Evolutionary conservation across 2,329 filamentous ascomycete genomes (phyloP).

Genomic region (Scedosporium aurantiacum): DNA sequence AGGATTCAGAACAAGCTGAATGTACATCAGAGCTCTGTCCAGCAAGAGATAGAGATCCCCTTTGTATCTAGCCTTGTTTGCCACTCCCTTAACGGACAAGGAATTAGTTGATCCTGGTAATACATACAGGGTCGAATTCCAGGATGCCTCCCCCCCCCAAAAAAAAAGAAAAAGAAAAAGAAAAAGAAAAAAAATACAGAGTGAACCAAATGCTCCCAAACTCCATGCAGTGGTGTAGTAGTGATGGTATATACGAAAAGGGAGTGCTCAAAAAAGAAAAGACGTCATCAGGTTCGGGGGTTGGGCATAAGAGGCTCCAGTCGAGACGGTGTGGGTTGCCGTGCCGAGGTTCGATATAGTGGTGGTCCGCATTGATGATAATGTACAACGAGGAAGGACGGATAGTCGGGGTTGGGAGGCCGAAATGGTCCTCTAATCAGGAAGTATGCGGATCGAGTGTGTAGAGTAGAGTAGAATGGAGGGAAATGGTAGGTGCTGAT

Average conservation of each 20-base stretch:
- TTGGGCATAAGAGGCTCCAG: neutral
- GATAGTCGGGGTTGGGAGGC: too few species aligned
- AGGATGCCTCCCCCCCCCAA: neutral
- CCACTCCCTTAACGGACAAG: neutral
- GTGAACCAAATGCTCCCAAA: slow-evolving; percentile 15
- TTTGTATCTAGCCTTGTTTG: neutral
- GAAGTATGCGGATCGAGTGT: too few species aligned
- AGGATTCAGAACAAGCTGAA: neutral
- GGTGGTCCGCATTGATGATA: too few species aligned
- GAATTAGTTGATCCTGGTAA: neutral
- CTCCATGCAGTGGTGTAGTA: slow-evolving; percentile 11
- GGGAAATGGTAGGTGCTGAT: too few species aligned
- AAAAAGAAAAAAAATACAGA: slow-evolving; percentile 15
- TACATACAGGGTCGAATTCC: neutral
- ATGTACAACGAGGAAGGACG: too few species aligned
- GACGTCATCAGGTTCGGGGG: neutral
- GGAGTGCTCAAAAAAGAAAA: neutral
- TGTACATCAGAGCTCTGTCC: neutral
- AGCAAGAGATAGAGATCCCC: neutral
- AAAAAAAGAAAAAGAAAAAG: slow-evolving; percentile 14
- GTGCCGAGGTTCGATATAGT: too few species aligned
- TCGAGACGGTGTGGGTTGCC: too few species aligned
- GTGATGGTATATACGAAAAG: slow-evolving; percentile 11
- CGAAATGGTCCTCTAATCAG: too few species aligned
- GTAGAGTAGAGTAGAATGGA: too few species aligned